Evolutionary conservation across 2,329 filamentous ascomycete species (phyloP).

Genomic region (Neonectria neomacrospora): DNA sequence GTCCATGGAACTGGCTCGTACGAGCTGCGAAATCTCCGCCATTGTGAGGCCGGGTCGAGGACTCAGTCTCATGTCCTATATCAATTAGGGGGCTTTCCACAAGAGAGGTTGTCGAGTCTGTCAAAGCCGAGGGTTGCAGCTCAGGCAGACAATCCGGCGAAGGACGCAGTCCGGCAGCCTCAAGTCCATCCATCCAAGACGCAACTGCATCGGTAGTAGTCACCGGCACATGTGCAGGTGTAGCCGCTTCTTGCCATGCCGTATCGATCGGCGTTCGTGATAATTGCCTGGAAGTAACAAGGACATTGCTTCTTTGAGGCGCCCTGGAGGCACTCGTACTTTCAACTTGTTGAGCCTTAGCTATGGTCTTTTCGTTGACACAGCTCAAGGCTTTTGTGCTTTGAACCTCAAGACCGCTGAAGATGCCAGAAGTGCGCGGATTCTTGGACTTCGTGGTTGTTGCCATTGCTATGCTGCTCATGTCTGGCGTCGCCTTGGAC

Average conservation of each 20-base stretch:
- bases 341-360: neutral
- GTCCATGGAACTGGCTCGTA: too few species aligned
- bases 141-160: neutral
- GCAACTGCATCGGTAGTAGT: slow-evolving; percentile 3
- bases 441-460: neutral
- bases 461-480: neutral
- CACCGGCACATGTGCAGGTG: neutral
- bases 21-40: neutral
- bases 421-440: neutral
- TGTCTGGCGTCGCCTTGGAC: neutral
- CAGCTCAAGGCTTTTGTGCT: neutral
- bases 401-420: neutral
- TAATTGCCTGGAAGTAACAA: too few species aligned
- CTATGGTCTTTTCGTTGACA: neutral
- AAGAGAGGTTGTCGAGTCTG: neutral
- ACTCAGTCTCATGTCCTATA: neutral
- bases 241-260: neutral
- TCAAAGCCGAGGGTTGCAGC: neutral
- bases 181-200: slow-evolving; percentile 10
- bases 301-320: neutral
- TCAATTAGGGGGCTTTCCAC: neutral
- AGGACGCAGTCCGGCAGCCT: neutral
- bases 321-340: neutral
- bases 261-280: neutral
- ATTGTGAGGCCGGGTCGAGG: neutral